These are phyloP conservation scores for Xylaria castorea DNA, from an alignment of 495 filamentous ascomycete genomes.

Conservation along the genomic window DNA sequence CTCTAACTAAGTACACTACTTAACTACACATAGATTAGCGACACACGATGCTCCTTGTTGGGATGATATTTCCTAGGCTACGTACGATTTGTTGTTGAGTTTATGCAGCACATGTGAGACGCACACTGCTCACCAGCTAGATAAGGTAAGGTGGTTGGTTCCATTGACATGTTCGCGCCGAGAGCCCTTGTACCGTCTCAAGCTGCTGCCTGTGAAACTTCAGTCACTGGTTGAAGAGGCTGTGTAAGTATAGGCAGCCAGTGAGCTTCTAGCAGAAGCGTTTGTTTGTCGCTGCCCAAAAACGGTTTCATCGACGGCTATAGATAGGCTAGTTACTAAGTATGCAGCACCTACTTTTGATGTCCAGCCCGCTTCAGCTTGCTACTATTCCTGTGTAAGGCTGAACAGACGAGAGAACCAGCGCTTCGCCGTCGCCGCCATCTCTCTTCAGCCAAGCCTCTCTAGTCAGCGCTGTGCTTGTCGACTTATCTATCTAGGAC, in stretches of 20 bases:
- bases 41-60: neutral
- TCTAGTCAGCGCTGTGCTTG: neutral
- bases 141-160: neutral
- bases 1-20: too few species aligned
- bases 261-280: constrained; percentile 2
- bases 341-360: neutral
- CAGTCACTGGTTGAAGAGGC: constrained; percentile 8
- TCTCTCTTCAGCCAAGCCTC: neutral
- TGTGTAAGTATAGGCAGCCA: neutral
- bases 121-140: neutral
- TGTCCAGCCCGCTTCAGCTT: neutral
- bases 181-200: constrained; percentile 15
- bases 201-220: constrained; percentile 15
- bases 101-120: neutral
- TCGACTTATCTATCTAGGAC: constrained; percentile 6
- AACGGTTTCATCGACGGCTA: neutral
- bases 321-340: neutral
- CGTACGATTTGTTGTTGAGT: neutral
- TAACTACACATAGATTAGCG: too few species aligned
- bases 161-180: neutral
- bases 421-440: constrained; percentile 4
- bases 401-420: neutral
- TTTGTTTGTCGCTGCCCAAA: neutral
- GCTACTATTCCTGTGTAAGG: constrained; percentile 4
- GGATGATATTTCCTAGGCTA: neutral